These are phyloP conservation scores for Exophiala dermatitidis DNA, from an alignment of 2,329 filamentous ascomycete genomes.

Conservation along the genomic window DNA sequence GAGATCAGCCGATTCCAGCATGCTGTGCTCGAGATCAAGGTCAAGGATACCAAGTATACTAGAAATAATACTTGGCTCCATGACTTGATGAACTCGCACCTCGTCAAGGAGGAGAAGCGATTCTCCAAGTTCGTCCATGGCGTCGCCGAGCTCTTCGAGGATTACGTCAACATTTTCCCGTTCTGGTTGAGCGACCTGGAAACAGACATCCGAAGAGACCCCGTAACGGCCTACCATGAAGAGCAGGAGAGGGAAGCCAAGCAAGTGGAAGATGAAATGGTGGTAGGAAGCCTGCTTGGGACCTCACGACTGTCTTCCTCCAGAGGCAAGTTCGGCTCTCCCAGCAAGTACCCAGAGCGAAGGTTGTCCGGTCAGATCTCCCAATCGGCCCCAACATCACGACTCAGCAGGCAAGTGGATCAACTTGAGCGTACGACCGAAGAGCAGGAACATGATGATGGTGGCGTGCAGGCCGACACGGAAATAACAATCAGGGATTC, in stretches of 20 bases:
- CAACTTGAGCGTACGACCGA: constrained; percentile 32
- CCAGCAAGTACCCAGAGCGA: constrained; percentile 20
- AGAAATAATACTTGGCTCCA: constrained; percentile 79
- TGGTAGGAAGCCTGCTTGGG: constrained; percentile 80
- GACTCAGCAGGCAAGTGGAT: constrained; percentile 1
- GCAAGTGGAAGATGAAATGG: constrained; percentile 76
- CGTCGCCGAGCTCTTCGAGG: constrained; percentile 83
- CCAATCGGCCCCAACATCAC: constrained; percentile 25
- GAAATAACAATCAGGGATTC: constrained; percentile 28
- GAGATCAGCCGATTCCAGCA: constrained; percentile 89
- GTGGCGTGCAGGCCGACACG: constrained; percentile 34
- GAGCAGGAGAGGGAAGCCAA: constrained; percentile 79
- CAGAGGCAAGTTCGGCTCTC: constrained; percentile 21
- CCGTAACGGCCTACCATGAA: constrained; percentile 80
- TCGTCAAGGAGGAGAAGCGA: constrained; percentile 78
- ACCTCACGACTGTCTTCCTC: constrained; percentile 31
- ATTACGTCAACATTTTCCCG: constrained; percentile 90
- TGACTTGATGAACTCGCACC: constrained; percentile 84
- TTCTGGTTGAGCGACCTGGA: constrained; percentile 94
- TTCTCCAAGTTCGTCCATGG: constrained; percentile 98
- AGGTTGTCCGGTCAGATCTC: constrained; percentile 23
- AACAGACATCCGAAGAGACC: constrained; percentile 87
- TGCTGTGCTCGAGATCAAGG: constrained; percentile 85
- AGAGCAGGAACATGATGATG: constrained; percentile 45
- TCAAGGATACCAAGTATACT: constrained; percentile 56